These are phyloP conservation scores for Cutaneotrichosporon sp. DNA, from an alignment of 1,284 basidiomycete genomes.

Conservation along the genomic window DNA sequence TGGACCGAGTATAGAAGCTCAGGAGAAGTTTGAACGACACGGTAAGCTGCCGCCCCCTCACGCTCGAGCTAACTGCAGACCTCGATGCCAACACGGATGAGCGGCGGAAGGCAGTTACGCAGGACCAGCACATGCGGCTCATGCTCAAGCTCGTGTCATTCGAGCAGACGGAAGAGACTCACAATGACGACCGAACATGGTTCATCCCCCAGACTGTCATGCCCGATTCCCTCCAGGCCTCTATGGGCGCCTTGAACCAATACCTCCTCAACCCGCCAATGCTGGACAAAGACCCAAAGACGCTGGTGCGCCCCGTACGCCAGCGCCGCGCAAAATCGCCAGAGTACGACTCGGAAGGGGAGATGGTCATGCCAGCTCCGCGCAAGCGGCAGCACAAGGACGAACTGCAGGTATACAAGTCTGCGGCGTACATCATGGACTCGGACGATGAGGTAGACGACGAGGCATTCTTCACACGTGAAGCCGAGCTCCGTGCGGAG, in stretches of 20 bases:
- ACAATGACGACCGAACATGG: conserved; percentile 29
- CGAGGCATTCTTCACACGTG: conserved; percentile 69
- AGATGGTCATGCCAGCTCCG: conserved; percentile 35
- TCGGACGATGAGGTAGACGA: conserved; percentile 68
- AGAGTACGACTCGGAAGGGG: conserved; percentile 71
- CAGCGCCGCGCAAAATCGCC: conserved; percentile 63
- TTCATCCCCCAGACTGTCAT: conserved; percentile 36
- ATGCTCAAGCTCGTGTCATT: conserved; percentile 59
- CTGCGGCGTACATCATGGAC: conserved; percentile 84
- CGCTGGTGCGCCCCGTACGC: conserved; percentile 28
- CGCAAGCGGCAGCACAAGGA: background rate
- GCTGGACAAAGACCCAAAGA: conserved; percentile 37
- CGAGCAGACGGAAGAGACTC: conserved; percentile 28
- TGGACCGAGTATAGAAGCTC: conserved; percentile 67
- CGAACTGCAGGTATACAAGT: conserved; percentile 75
- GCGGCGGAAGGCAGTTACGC: conserved; percentile 70
- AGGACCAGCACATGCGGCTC: conserved; percentile 74
- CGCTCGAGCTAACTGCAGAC: conserved; percentile 54
- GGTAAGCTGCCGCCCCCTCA: conserved; percentile 57
- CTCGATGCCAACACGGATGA: conserved; percentile 72
- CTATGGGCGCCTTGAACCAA: conserved; percentile 39
- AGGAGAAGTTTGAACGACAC: conserved; percentile 71
- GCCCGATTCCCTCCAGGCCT: conserved; percentile 34
- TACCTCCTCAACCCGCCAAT: conserved; percentile 32
- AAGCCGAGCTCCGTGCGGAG: conserved; percentile 61